phyloP scores from a whole-genome alignment of 805 yeast genomes.

The Millerozyma miso region DNA sequence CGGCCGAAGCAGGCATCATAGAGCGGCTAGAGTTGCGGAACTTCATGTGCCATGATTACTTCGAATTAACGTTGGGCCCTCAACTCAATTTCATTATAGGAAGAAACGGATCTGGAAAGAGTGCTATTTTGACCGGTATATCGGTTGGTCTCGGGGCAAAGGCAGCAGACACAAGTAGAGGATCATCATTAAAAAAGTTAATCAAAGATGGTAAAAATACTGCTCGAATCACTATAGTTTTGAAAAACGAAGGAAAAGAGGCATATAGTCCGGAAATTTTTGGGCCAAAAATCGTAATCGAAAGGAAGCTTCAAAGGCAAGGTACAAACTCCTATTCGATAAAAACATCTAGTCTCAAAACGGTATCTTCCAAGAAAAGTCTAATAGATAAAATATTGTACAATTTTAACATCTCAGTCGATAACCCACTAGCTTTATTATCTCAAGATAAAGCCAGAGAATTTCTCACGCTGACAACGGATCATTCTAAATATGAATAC shows the following conservation, averaged over 20 bases:
- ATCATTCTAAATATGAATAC: constrained; percentile 64
- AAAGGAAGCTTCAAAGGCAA: constrained; percentile 56
- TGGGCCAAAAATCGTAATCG: constrained; percentile 68
- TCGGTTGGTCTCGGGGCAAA: constrained; percentile 85
- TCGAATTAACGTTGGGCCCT: constrained; percentile 71
- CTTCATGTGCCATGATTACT: constrained; percentile 88
- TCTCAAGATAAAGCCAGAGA: constrained; percentile 94
- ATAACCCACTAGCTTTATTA: constrained; percentile 86
- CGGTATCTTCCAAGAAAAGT: constrained; percentile 55
- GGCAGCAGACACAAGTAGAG: constrained; percentile 85
- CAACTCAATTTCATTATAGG: constrained; percentile 85
- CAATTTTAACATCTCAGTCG: constrained; percentile 72
- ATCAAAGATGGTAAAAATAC: constrained; percentile 72
- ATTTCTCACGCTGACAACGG: constrained; percentile 74
- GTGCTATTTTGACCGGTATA: constrained; percentile 83
- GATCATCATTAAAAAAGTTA: constrained; percentile 60
- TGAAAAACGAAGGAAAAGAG: constrained; percentile 63
- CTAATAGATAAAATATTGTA: constrained; percentile 67
- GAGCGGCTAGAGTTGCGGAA: constrained; percentile 59
- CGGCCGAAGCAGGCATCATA: constrained; percentile 62
- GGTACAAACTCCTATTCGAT: constrained; percentile 54
- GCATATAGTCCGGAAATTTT: constrained; percentile 60
- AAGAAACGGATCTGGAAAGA: constrained; percentile 86
- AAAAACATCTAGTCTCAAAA: constrained; percentile 46
- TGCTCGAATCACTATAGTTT: constrained; percentile 62